These are phyloP conservation scores for Leccinum rimulosum DNA, from an alignment of 768 basidiomycete genomes.

Conservation along the genomic window DNA sequence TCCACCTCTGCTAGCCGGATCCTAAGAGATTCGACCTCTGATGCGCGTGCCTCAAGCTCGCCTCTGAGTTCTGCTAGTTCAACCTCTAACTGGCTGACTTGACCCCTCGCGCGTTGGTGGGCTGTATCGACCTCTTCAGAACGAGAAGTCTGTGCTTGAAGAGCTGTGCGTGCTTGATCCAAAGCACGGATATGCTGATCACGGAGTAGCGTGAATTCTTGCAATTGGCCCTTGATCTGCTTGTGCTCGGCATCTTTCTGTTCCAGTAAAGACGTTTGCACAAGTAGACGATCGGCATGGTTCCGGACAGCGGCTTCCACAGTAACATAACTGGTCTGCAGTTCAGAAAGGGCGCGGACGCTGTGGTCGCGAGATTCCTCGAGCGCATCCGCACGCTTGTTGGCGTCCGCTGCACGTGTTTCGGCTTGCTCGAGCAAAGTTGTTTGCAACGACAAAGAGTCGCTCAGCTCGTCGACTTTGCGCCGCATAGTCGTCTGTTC, in stretches of 20 bases:
- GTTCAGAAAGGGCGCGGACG: constrained; percentile 60
- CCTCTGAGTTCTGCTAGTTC: constrained; percentile 77
- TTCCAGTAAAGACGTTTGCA: constrained; percentile 70
- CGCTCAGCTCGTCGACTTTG: constrained; percentile 67
- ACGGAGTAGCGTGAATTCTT: constrained; percentile 64
- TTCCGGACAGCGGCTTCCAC: constrained; percentile 71
- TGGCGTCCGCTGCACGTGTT: constrained; percentile 70
- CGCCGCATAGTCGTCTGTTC: constrained; percentile 68
- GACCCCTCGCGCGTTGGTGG: constrained; percentile 66
- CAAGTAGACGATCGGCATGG: constrained; percentile 69
- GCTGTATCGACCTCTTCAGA: constrained; percentile 77
- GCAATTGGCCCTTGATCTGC: constrained; percentile 61
- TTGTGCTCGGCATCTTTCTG: constrained; percentile 79
- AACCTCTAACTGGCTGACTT: constrained; percentile 65
- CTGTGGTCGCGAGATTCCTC: constrained; percentile 68
- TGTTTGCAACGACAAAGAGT: constrained; percentile 75
- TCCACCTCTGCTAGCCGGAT: constrained; percentile 75
- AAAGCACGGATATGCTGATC: constrained; percentile 87
- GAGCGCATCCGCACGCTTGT: constrained; percentile 70
- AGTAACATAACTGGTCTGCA: constrained; percentile 60
- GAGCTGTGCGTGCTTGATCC: constrained; percentile 78
- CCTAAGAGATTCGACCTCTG: constrained; percentile 71
- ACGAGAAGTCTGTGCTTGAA: constrained; percentile 72
- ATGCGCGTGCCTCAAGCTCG: constrained; percentile 73
- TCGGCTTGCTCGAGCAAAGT: constrained; percentile 77